Percentiles rank a stretch among this genome's conserved stretches.
Evolutionary conservation across 352 stramenopile species (phyloP).

Genomic region (Phytophthora constricta): DNA sequence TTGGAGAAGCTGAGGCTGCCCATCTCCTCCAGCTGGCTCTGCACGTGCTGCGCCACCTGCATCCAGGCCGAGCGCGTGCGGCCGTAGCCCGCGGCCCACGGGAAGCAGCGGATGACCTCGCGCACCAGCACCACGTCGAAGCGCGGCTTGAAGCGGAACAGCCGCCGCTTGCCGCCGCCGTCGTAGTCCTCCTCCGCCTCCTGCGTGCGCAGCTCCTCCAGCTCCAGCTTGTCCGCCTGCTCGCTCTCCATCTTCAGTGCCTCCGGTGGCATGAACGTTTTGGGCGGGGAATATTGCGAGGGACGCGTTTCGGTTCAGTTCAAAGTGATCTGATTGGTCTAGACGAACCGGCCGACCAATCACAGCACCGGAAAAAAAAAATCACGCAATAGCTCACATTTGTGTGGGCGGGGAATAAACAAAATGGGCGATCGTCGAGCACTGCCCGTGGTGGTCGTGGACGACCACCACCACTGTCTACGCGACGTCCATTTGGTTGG

Average conservation of each 20-base stretch:
- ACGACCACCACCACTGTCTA: slow-evolving; percentile 85
- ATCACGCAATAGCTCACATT: not conserved
- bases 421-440: not conserved
- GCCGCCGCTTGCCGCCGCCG: slow-evolving; percentile 31
- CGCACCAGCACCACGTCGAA: slow-evolving; percentile 48
- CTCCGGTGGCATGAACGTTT: too few relatives aligned
- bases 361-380: not conserved
- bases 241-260: slow-evolving; percentile 29
- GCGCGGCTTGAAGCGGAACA: slow-evolving; percentile 49
- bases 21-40: slow-evolving; percentile 31
- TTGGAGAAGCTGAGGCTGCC: slow-evolving; percentile 30
- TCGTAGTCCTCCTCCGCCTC: slow-evolving; percentile 34
- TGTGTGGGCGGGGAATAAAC: not conserved
- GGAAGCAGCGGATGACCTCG: slow-evolving; percentile 50
- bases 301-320: not conserved
- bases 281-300: slow-evolving; percentile 10
- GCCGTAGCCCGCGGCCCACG: slow-evolving; percentile 49
- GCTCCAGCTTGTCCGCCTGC: slow-evolving; percentile 26
- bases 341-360: not conserved
- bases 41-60: slow-evolving; percentile 37
- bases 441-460: slow-evolving; percentile 64
- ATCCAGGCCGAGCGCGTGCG: slow-evolving; percentile 51
- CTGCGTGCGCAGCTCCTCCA: slow-evolving; percentile 36
- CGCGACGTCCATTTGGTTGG: slow-evolving; percentile 75
- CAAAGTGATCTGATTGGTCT: slow-evolving; percentile 2